Percentiles rank a stretch among this genome's conserved stretches.
Conservation (phyloP, 192 early-diverging fungal genomes). For the Coemansia furcata region DNA sequence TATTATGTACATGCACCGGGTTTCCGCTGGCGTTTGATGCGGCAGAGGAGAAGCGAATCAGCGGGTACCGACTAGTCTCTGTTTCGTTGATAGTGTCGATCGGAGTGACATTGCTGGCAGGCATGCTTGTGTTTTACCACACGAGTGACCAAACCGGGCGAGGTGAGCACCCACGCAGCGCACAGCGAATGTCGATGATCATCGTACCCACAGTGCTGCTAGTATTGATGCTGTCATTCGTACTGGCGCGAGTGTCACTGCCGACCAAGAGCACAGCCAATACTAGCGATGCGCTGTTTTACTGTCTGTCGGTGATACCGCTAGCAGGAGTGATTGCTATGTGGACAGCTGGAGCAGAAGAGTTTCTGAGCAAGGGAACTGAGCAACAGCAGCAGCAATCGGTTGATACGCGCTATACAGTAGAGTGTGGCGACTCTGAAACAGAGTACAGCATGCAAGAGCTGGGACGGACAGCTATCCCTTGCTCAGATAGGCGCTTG, state of each 20-base stretch:
- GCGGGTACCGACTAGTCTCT: conserved; percentile 44
- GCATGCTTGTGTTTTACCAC: conserved; percentile 40
- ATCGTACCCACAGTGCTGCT: conserved; percentile 27
- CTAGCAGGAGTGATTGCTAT: conserved; percentile 15
- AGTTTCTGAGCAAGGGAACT: conserved; percentile 9
- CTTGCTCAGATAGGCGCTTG: not conserved
- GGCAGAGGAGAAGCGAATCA: conserved; percentile 27
- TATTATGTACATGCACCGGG: conserved; percentile 35
- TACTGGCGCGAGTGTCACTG: conserved; percentile 38
- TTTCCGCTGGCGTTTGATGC: conserved; percentile 40
- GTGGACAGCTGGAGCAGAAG: conserved; percentile 33
- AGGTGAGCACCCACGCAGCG: not conserved
- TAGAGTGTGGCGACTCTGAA: not conserved
- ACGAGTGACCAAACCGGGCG: not conserved
- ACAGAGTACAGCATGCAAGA: conserved; percentile 9
- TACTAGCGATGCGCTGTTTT: conserved; percentile 47
- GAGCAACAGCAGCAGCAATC: conserved; percentile 1
- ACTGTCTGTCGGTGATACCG: conserved; percentile 46
- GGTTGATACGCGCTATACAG: not conserved
- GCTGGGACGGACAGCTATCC: not conserved
- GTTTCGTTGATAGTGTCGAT: conserved; percentile 32
- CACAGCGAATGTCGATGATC: conserved; percentile 16
- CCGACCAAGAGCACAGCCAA: conserved; percentile 37
- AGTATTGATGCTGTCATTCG: conserved; percentile 31
- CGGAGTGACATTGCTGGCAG: conserved; percentile 22